phyloP scores from a whole-genome alignment of 208 protist species.

The Trichomonas gallinae region DNA sequence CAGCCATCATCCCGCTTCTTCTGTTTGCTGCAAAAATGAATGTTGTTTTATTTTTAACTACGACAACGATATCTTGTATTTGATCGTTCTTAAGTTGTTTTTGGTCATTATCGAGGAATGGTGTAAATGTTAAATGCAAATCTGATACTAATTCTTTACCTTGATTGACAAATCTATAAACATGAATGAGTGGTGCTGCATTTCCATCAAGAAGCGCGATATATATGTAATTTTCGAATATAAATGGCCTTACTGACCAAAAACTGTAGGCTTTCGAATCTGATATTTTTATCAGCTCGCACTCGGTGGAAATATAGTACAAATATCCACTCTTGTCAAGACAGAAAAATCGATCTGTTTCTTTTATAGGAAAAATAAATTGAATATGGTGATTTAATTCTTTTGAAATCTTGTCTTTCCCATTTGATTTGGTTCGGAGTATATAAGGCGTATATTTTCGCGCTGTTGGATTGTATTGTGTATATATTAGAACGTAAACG shows the following conservation, averaged over 20 bases:
- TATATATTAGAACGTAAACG: neutral
- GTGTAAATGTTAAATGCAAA: neutral
- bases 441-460: neutral
- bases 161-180: neutral
- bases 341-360: neutral
- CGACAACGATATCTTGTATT: neutral
- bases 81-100: neutral
- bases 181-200: neutral
- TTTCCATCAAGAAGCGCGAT: neutral
- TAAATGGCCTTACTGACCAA: neutral
- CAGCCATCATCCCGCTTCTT: neutral
- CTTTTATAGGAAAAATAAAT: neutral
- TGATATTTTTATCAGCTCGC: neutral
- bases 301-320: neutral
- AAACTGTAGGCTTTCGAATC: neutral
- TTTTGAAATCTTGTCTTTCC: neutral
- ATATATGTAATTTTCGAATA: neutral
- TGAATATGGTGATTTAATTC: neutral
- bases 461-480: neutral
- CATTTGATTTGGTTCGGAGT: neutral
- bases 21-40: neutral
- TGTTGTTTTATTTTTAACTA: neutral
- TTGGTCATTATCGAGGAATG: neutral
- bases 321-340: neutral
- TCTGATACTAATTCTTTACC: neutral